phyloP scores from a whole-genome alignment of 495 filamentous ascomycete species.

The Xylaria sp. region DNA sequence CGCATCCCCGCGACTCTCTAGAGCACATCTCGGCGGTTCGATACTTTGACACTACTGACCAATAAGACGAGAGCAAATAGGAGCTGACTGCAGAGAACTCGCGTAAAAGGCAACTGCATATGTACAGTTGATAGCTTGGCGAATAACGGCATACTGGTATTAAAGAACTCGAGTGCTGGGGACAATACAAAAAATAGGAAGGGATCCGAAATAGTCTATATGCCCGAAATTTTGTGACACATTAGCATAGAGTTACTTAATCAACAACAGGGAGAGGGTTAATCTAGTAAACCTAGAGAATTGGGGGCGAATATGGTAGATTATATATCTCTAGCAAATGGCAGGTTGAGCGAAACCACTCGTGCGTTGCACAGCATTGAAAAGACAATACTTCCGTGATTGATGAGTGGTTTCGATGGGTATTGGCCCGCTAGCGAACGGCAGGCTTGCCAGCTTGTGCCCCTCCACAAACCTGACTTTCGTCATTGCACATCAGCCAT shows the following conservation, averaged over 20 bases:
- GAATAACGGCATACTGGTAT: not conserved
- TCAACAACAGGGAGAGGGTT: not conserved
- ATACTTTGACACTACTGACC: not conserved
- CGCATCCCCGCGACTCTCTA: not conserved
- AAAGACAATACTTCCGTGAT: not conserved
- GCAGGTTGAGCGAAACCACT: not conserved
- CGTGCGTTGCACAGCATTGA: not conserved
- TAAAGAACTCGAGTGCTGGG: not conserved
- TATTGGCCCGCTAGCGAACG: not conserved
- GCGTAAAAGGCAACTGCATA: not conserved
- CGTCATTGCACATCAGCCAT: slow-evolving; percentile 40
- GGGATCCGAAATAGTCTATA: not conserved
- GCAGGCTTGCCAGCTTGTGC: not conserved
- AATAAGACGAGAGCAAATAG: not conserved
- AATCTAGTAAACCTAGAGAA: too few species aligned
- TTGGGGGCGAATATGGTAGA: not conserved
- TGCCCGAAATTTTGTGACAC: not conserved
- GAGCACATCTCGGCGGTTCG: not conserved
- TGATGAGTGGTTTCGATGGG: not conserved
- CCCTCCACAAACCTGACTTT: slow-evolving; percentile 26
- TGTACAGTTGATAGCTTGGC: not conserved
- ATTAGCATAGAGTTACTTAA: too few species aligned
- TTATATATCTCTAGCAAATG: not conserved
- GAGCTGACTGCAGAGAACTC: not conserved
- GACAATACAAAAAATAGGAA: not conserved